A percentile compares a stretch with the other conserved stretches of the same genome.
Evolutionary conservation across 257 asterid species (phyloP).

Genomic region (Nicotiana sylvestris): DNA sequence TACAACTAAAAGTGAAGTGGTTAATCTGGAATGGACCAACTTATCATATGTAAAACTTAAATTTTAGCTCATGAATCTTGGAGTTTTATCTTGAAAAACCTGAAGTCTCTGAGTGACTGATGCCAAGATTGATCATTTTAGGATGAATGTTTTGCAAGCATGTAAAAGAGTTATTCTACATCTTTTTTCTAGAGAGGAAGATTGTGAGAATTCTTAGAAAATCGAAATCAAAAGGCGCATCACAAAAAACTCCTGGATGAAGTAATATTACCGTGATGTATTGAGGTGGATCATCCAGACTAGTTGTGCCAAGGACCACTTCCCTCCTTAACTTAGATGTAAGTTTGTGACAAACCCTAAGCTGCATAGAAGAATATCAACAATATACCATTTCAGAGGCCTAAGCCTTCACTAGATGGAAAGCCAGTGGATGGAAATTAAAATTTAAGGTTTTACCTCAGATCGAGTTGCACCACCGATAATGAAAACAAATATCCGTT

Average conservation of each 20-base stretch:
- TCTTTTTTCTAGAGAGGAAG: neutral
- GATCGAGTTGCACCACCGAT: conserved; percentile 98
- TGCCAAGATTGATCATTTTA: neutral
- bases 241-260: neutral
- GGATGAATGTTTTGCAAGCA: conserved; percentile 2
- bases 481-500: conserved; percentile 75
- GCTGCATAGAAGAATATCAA: conserved; percentile 41
- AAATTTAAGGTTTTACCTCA: conserved; percentile 48
- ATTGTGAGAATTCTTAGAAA: neutral
- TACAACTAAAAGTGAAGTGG: neutral
- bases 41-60: neutral
- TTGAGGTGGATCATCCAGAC: conserved; percentile 83
- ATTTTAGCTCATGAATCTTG: neutral
- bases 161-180: neutral
- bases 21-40: neutral
- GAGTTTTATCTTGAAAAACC: neutral
- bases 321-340: conserved; percentile 82
- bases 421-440: conserved; percentile 4
- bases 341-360: conserved; percentile 89
- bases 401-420: neutral
- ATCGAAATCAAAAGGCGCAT: neutral
- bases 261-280: conserved; percentile 61
- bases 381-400: neutral
- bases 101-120: neutral
- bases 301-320: conserved; percentile 89